Percentiles rank a stretch among this genome's conserved stretches.
Conservation (phyloP, 805 yeast species). For the Danielia oregonensis region DNA sequence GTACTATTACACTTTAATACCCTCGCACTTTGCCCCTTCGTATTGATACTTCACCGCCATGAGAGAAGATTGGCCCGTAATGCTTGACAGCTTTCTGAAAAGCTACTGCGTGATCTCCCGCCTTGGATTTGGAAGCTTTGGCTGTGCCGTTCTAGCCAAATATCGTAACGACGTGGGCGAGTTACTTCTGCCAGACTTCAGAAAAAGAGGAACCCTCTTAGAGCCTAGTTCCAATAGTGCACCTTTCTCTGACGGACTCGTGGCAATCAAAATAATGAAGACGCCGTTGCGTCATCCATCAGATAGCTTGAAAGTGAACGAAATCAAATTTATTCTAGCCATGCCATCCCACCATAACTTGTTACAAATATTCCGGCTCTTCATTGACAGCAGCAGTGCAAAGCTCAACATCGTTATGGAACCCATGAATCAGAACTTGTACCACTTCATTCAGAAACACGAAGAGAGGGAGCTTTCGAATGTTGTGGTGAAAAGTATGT, state of each 20-base stretch:
- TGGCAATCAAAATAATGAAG: constrained; percentile 80
- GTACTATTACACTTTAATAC: no score
- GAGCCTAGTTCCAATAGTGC: constrained; percentile 31
- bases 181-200: constrained; percentile 14
- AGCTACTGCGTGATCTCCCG: constrained; percentile 47
- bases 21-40: no score
- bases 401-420: constrained; percentile 86
- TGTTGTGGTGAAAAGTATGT: constrained; percentile 58
- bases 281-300: constrained; percentile 22
- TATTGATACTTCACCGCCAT: no score
- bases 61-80: constrained; percentile 7
- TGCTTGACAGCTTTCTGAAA: constrained; percentile 14
- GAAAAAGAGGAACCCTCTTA: constrained; percentile 46
- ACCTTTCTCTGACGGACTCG: constrained; percentile 31
- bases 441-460: constrained; percentile 69
- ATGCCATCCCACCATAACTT: constrained; percentile 70
- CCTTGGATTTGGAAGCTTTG: constrained; percentile 76
- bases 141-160: constrained; percentile 64
- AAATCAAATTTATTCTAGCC: constrained; percentile 60
- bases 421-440: constrained; percentile 75
- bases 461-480: constrained; percentile 51
- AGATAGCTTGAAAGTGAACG: constrained; percentile 48
- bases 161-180: constrained; percentile 23
- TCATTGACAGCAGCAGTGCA: constrained; percentile 58
- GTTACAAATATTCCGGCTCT: constrained; percentile 74